Conservation (phyloP, 371 early-diverging fungal genomes). For the Mucor saturninus region DNA sequence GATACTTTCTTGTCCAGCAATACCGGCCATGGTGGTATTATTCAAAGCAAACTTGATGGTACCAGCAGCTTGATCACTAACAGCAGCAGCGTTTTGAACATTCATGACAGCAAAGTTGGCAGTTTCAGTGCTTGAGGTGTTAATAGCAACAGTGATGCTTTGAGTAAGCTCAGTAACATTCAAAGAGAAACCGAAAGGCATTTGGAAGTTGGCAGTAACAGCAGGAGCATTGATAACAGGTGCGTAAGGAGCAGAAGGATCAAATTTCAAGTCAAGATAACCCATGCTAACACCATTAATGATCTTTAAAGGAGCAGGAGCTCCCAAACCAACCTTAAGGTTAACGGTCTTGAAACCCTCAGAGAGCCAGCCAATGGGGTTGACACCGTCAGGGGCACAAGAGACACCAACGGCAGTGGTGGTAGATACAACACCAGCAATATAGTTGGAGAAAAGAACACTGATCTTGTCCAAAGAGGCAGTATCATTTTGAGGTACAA, state of each 20-base stretch:
- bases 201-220: slow-evolving; percentile 55
- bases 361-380: slow-evolving; percentile 66
- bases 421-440: slow-evolving; percentile 53
- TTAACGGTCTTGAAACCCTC: slow-evolving; percentile 59
- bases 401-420: slow-evolving; percentile 64
- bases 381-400: slow-evolving; percentile 62
- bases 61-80: slow-evolving; percentile 52
- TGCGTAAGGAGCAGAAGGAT: slow-evolving; percentile 49
- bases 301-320: slow-evolving; percentile 47
- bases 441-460: slow-evolving; percentile 59
- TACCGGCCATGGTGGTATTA: slow-evolving; percentile 48
- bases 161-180: slow-evolving; percentile 59
- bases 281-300: slow-evolving; percentile 62
- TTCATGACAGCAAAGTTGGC: slow-evolving; percentile 53
- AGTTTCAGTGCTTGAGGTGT: slow-evolving; percentile 19
- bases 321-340: slow-evolving; percentile 55
- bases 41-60: slow-evolving; percentile 54
- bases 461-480: slow-evolving; percentile 52
- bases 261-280: slow-evolving; percentile 59
- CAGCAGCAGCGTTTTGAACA: slow-evolving; percentile 49
- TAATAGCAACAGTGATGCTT: slow-evolving; percentile 51
- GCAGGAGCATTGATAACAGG: slow-evolving; percentile 54
- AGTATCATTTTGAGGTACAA: slow-evolving; percentile 54
- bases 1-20: slow-evolving; percentile 37
- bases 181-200: slow-evolving; percentile 65